A percentile compares a stretch with the other conserved stretches of the same genome.
Conservation (phyloP, 2,329 filamentous ascomycete species). For the Sordariomycetes sp. region DNA sequence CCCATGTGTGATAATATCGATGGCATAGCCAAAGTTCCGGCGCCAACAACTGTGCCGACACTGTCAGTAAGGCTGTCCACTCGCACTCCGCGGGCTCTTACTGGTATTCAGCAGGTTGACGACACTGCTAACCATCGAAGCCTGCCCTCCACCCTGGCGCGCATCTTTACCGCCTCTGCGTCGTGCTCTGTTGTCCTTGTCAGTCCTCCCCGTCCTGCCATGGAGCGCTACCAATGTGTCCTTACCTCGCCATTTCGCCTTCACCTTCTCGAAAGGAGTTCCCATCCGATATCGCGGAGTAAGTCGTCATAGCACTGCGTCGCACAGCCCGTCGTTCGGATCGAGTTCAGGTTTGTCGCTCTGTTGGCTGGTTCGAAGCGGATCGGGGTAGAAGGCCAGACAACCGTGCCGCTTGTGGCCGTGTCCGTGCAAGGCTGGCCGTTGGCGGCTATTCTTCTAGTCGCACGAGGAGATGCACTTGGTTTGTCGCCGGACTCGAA, state of each 20-base stretch:
- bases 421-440: no score
- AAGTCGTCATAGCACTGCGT: slow-evolving; percentile 4
- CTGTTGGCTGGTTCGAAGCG: neutral
- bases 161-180: slow-evolving; percentile 61
- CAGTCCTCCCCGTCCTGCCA: neutral
- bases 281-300: slow-evolving; percentile 6
- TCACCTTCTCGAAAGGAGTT: slow-evolving; percentile 1
- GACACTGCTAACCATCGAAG: slow-evolving; percentile 82
- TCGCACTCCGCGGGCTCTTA: slow-evolving; percentile 30
- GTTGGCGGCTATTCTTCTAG: no score
- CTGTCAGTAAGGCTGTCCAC: slow-evolving; percentile 7
- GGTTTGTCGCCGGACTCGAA: no score
- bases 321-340: neutral
- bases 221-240: neutral
- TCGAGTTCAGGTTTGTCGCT: neutral
- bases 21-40: slow-evolving; percentile 92
- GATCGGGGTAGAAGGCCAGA: no score
- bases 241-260: slow-evolving; percentile 4
- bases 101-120: slow-evolving; percentile 96
- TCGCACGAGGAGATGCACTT: no score
- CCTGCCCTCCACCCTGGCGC: slow-evolving; percentile 56
- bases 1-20: slow-evolving; percentile 93
- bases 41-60: slow-evolving; percentile 73
- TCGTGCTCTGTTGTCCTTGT: slow-evolving; percentile 34
- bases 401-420: no score